Evolutionary conservation across 2,329 filamentous ascomycete species (phyloP).

Genomic region (Alternaria incomplexa): DNA sequence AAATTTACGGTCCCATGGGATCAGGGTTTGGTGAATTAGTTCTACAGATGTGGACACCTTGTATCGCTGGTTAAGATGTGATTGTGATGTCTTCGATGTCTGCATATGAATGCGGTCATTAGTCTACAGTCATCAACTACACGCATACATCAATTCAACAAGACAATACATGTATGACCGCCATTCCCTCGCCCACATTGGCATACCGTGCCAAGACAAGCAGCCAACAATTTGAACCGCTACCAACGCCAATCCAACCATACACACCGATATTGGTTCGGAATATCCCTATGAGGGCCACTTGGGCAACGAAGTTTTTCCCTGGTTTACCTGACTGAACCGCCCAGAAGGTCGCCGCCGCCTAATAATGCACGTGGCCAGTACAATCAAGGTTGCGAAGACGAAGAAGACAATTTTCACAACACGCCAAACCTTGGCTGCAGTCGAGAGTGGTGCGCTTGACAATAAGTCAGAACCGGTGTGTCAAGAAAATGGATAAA

Average conservation of each 20-base stretch:
- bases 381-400: constrained; percentile 21
- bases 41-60: no score
- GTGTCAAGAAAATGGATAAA: constrained; percentile 5
- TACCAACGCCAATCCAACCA: constrained; percentile 5
- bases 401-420: constrained; percentile 28
- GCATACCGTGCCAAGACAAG: neutral
- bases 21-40: no score
- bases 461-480: constrained; percentile 32
- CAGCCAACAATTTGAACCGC: neutral
- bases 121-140: neutral
- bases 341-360: neutral
- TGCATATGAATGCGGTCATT: no score
- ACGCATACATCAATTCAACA: neutral
- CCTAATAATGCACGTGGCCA: constrained; percentile 21
- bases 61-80: no score
- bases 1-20: no score
- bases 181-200: neutral
- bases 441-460: constrained; percentile 37
- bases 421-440: constrained; percentile 29
- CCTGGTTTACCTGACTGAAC: neutral
- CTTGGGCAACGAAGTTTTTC: constrained; percentile 9
- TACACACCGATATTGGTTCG: neutral
- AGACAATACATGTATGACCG: neutral
- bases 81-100: no score
- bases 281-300: constrained; percentile 7